phyloP scores from a whole-genome alignment of 2,329 filamentous ascomycete genomes.

The Alternaria sp. region DNA sequence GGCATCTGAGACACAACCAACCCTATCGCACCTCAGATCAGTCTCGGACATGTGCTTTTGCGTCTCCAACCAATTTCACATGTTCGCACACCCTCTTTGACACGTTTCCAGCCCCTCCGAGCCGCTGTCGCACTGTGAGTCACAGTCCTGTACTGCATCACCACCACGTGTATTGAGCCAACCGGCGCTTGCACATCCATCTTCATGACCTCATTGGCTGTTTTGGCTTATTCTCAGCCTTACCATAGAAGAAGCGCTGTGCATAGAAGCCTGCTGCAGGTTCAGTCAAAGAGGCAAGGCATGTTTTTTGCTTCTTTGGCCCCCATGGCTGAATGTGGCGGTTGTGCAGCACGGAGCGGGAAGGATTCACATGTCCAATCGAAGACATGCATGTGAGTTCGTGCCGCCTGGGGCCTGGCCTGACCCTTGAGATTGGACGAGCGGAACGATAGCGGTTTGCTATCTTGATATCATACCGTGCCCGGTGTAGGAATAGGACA shows the following conservation, averaged over 20 bases:
- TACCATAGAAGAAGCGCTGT: conserved; percentile 12
- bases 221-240: conserved; percentile 16
- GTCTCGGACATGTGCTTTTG: conserved; percentile 19
- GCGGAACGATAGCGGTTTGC: conserved; percentile 4
- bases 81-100: conserved; percentile 20
- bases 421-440: conserved; percentile 5
- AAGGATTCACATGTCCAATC: conserved; percentile 12
- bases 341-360: conserved; percentile 9
- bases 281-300: conserved; percentile 10
- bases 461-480: conserved; percentile 3
- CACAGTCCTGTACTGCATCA: conserved; percentile 18
- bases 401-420: background rate
- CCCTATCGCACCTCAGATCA: conserved; percentile 25
- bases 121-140: conserved; percentile 20
- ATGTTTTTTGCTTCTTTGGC: conserved; percentile 7
- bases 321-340: conserved; percentile 6
- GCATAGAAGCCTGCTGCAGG: conserved; percentile 17
- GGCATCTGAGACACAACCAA: conserved; percentile 37
- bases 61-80: conserved; percentile 13
- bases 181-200: conserved; percentile 20
- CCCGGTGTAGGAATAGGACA: background rate
- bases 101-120: conserved; percentile 1
- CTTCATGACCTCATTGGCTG: conserved; percentile 14
- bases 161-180: conserved; percentile 6
- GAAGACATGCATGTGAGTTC: conserved; percentile 1